Conservation (phyloP, 1,139 yeast species). For the Oligophagozyma castellii region DNA sequence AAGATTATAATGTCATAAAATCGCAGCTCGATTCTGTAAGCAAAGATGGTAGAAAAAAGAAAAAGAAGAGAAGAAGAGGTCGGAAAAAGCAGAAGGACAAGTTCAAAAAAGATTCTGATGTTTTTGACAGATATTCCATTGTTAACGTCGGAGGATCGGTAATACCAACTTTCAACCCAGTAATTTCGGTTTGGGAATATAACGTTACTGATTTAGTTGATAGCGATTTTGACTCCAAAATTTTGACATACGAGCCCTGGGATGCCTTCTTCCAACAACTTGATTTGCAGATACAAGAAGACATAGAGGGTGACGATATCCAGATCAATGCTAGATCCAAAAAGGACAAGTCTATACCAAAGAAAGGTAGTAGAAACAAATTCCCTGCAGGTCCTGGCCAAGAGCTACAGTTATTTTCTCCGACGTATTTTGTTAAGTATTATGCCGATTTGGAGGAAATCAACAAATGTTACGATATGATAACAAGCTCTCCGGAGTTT, state of each 20-base stretch:
- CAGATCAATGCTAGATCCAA: conserved; percentile 7
- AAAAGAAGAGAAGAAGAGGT: conserved; percentile 2
- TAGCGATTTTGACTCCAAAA: conserved; percentile 3
- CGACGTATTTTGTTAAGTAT: conserved; percentile 58
- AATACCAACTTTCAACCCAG: conserved; percentile 80
- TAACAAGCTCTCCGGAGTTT: conserved; percentile 10
- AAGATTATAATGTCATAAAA: conserved; percentile 36
- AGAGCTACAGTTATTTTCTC: conserved; percentile 55
- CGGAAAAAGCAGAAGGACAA: conserved; percentile 27
- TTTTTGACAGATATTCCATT: conserved; percentile 49
- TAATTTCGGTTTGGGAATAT: conserved; percentile 75
- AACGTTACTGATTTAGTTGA: conserved; percentile 43
- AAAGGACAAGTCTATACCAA: conserved; percentile 54
- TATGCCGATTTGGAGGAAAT: conserved; percentile 46
- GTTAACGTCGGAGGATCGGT: conserved; percentile 63
- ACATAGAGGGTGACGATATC: conserved; percentile 11
- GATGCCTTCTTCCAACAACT: conserved; percentile 37
- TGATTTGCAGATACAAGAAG: conserved; percentile 23
- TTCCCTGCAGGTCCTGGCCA: conserved; percentile 63
- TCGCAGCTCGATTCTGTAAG: conserved; percentile 27
- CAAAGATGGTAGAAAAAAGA: conserved; percentile 6
- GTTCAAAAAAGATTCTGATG: conserved; percentile 26
- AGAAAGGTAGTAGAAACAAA: conserved; percentile 41
- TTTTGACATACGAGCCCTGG: conserved; percentile 33
- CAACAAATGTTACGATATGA: conserved; percentile 28